Evolutionary conservation across 805 yeast species (phyloP), one percentile per base, ranked within the genome.

Genomic region (Metschnikowia baotianmanensis): DNA sequence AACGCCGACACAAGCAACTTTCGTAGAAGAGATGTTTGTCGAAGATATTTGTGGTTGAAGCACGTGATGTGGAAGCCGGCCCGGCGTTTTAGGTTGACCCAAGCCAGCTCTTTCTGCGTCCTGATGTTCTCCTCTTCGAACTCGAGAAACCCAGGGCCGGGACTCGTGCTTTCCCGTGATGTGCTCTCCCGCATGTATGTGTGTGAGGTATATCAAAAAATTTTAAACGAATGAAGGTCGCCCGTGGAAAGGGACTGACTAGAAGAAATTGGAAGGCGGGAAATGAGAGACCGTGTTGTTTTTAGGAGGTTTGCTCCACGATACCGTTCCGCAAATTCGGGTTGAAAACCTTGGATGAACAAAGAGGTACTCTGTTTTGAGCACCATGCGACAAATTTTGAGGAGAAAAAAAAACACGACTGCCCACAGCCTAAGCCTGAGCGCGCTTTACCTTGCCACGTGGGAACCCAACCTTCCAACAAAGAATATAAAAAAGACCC

Each of bases 301-400:
- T 22, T 19, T n/a, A 7, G 19, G 36, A 8, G 22, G 6, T 23
- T 17, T 3, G 16, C 30, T 31, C 32, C 32, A 20, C 36, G 31
- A 15, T 11, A 25, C 36, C 41, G 26, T n/a, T 36, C 20, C 26
- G 19, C 35, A 25, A 37, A 19, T 11, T 26, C 25, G 24, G 26
- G 16, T 11, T 25, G 19, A 36, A 25, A 37, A 19, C 31, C 27
- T 20, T 19, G 6, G 27, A 26, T 25, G 31, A 25, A 29, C 32
- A 36, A 12, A 10, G 10, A 19, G 17, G 3, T 18, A 15, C 11
- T 15, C n/a, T 31, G 36, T 19, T 24, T 31, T 30, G 27, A 10
- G 31, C 26, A 15, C 38, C 43, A 29, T 38, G 34, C 43, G 38
- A 39, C 25, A 28, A 33, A 28, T 29, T 34, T 34, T 24, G 31